Conservation (phyloP, 495 filamentous ascomycete species). For the Tuber melanosporum region DNA sequence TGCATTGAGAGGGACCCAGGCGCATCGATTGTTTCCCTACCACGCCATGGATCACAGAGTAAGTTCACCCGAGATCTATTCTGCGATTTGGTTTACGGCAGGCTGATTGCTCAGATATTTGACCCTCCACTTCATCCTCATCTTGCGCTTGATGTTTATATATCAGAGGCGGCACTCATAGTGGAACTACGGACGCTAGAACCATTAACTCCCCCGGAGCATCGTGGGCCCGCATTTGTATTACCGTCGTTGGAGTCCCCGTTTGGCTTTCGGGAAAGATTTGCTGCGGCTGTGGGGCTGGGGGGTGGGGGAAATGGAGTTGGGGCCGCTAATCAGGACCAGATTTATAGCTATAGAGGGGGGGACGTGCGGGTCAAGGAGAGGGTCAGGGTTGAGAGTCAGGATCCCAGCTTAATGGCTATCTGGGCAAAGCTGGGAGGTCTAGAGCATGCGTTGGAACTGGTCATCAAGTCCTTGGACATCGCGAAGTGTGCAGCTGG, state of each 20-base stretch:
- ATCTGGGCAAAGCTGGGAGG: slow-evolving; percentile 80
- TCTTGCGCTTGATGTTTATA: slow-evolving; percentile 66
- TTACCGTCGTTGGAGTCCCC: slow-evolving; percentile 12
- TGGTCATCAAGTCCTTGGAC: slow-evolving; percentile 63
- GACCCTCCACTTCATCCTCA: slow-evolving; percentile 54
- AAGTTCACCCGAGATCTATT: background rate
- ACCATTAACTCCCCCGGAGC: slow-evolving; percentile 32
- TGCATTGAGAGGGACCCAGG: slow-evolving; percentile 23
- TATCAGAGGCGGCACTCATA: slow-evolving; percentile 70
- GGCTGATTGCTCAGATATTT: slow-evolving; percentile 43
- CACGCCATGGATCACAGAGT: slow-evolving; percentile 33
- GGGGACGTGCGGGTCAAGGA: slow-evolving; percentile 78
- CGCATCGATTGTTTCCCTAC: slow-evolving; percentile 40
- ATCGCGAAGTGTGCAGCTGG: slow-evolving; percentile 64
- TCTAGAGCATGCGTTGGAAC: slow-evolving; percentile 63
- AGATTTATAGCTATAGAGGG: slow-evolving; percentile 45
- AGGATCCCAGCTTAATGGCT: slow-evolving; percentile 83
- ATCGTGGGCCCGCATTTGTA: slow-evolving; percentile 14
- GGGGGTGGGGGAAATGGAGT: slow-evolving; percentile 5
- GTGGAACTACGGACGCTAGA: slow-evolving; percentile 76
- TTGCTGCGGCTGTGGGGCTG: slow-evolving; percentile 26
- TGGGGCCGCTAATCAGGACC: slow-evolving; percentile 24
- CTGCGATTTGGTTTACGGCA: background rate
- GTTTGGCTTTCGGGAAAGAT: slow-evolving; percentile 31
- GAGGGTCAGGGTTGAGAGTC: slow-evolving; percentile 82